Conservation (phyloP, 192 early-diverging fungal species). For the Diversispora eburnea region DNA sequence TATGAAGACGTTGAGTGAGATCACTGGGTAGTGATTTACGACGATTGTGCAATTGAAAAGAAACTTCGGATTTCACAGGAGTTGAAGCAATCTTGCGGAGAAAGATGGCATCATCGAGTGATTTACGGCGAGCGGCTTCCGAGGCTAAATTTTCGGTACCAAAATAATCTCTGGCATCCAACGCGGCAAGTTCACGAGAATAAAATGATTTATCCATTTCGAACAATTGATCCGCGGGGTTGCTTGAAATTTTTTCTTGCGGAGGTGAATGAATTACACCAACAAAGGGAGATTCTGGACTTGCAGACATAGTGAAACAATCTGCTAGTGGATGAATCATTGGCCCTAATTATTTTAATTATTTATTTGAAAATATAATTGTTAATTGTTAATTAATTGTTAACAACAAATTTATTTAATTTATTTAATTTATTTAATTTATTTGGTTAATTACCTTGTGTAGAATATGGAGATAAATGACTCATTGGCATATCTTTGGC, state of each 20-base stretch:
- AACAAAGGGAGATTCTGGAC: constrained; percentile 12
- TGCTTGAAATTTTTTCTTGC: neutral
- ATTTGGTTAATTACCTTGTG: neutral
- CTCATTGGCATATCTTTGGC: constrained; percentile 21
- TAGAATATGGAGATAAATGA: constrained; percentile 13
- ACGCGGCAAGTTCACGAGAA: neutral
- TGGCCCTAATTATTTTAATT: neutral
- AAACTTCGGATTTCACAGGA: constrained; percentile 7
- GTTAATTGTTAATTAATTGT: too few species aligned
- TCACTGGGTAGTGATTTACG: constrained; percentile 6
- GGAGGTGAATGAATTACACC: constrained; percentile 1
- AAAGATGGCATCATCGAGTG: constrained; percentile 24
- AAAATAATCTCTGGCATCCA: constrained; percentile 19
- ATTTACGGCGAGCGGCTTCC: constrained; percentile 15
- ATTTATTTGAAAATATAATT: too few species aligned
- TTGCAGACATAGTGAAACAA: constrained; percentile 4
- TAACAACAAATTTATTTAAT: too few species aligned
- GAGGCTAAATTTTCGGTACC: neutral
- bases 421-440: neutral
- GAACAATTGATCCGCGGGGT: neutral
- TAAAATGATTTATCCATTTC: constrained; percentile 13
- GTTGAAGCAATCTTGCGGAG: constrained; percentile 20
- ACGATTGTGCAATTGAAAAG: constrained; percentile 4
- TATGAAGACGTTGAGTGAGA: constrained; percentile 21
- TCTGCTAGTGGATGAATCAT: neutral